Conservation (phyloP, 257 asterid species). For the Buddleja alternifolia region DNA sequence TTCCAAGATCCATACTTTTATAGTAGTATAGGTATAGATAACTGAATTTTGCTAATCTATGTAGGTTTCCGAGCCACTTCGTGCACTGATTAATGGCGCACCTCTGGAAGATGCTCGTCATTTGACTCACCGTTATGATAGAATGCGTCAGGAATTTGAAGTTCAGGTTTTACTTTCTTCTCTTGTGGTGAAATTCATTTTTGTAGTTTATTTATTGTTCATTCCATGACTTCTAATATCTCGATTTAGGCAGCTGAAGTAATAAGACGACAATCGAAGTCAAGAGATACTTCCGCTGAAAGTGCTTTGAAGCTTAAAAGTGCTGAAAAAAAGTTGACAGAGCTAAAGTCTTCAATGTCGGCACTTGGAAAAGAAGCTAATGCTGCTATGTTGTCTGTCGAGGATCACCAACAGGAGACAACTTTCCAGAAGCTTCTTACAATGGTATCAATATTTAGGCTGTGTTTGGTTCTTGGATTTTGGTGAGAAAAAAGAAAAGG, state of each 20-base stretch:
- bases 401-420: slow-evolving; percentile 81
- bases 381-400: slow-evolving; percentile 85
- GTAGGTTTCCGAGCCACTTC: slow-evolving; percentile 87
- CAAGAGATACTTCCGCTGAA: slow-evolving; percentile 79
- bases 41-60: neutral
- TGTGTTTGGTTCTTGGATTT: no score
- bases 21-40: no score
- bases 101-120: slow-evolving; percentile 99
- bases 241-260: slow-evolving; percentile 79
- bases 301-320: slow-evolving; percentile 66
- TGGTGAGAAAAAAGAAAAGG: no score
- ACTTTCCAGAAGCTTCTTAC: slow-evolving; percentile 78
- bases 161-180: slow-evolving; percentile 59
- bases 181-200: slow-evolving; percentile 4
- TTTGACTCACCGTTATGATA: slow-evolving; percentile 79
- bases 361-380: slow-evolving; percentile 90
- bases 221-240: slow-evolving; percentile 17
- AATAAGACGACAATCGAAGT: slow-evolving; percentile 80
- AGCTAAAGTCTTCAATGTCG: slow-evolving; percentile 78
- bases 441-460: slow-evolving; percentile 62
- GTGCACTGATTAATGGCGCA: slow-evolving; percentile 69
- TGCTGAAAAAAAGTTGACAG: slow-evolving; percentile 75
- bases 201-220: slow-evolving; percentile 16
- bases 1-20: no score
- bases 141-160: slow-evolving; percentile 87